These are phyloP conservation scores for Maudiozyma turicensis DNA, from an alignment of 805 yeast genomes.

Conservation along the genomic window DNA sequence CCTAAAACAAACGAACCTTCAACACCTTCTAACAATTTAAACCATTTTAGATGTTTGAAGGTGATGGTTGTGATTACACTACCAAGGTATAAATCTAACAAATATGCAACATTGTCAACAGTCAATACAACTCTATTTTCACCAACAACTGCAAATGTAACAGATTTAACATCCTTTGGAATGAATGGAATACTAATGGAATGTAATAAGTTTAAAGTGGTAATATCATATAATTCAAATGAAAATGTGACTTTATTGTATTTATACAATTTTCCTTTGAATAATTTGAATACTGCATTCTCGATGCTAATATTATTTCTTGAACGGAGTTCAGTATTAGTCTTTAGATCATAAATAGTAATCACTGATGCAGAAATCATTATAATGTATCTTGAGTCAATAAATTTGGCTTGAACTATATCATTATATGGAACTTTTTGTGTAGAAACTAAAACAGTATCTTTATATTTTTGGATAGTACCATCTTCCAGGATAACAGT, in stretches of 20 bases:
- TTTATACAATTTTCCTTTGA: slow-evolving; percentile 7
- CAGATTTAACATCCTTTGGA: slow-evolving; percentile 3
- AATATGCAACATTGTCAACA: slow-evolving; percentile 19
- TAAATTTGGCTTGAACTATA: slow-evolving; percentile 7
- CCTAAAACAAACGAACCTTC: slow-evolving; percentile 7
- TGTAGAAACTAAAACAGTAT: not conserved
- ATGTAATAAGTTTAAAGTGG: slow-evolving; percentile 6
- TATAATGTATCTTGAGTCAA: slow-evolving; percentile 5
- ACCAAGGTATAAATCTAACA: slow-evolving; percentile 20
- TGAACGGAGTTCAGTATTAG: slow-evolving; percentile 8
- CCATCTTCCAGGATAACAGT: slow-evolving; percentile 23
- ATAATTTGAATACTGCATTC: slow-evolving; percentile 1
- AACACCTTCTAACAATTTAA: slow-evolving; percentile 5
- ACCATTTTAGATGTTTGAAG: slow-evolving; percentile 6
- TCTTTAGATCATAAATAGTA: slow-evolving; percentile 7
- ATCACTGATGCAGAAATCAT: slow-evolving; percentile 3
- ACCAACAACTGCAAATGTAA: slow-evolving; percentile 23
- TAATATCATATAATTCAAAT: slow-evolving; percentile 8
- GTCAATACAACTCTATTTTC: slow-evolving; percentile 24
- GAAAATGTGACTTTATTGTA: not conserved
- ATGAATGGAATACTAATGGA: slow-evolving; percentile 21
- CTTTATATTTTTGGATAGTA: slow-evolving; percentile 20
- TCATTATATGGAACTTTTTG: slow-evolving; percentile 6
- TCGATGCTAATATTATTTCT: not conserved
- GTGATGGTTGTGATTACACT: slow-evolving; percentile 4